These are phyloP conservation scores for Monsonia emarginata DNA, from an alignment of 441 rosid species.

Conservation along the genomic window DNA sequence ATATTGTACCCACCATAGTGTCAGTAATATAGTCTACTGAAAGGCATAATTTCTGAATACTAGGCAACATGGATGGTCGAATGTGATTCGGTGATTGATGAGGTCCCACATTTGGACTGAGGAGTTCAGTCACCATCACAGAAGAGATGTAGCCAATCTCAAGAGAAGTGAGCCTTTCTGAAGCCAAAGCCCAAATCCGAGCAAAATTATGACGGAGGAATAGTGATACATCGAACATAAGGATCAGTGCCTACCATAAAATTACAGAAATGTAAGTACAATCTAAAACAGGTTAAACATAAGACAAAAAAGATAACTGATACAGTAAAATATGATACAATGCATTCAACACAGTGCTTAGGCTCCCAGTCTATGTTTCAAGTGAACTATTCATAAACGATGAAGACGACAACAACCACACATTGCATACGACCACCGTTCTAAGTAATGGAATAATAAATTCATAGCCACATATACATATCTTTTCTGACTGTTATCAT, in stretches of 20 bases:
- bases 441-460: not conserved
- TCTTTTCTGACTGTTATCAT: not conserved
- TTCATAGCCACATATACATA: too few species aligned
- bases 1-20: slow-evolving; percentile 56
- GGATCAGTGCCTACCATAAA: slow-evolving; percentile 43
- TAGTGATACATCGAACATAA: slow-evolving; percentile 71
- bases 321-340: not conserved
- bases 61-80: slow-evolving; percentile 41
- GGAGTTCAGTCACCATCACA: slow-evolving; percentile 61
- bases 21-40: slow-evolving; percentile 72
- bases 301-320: not conserved
- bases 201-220: slow-evolving; percentile 54
- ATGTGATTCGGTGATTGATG: slow-evolving; percentile 25
- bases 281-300: not conserved
- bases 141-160: slow-evolving; percentile 78
- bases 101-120: slow-evolving; percentile 35
- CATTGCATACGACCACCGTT: not conserved
- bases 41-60: slow-evolving; percentile 57
- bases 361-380: too few species aligned
- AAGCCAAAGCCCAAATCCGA: slow-evolving; percentile 57
- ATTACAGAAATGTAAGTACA: slow-evolving; percentile 1
- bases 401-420: not conserved
- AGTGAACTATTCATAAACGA: not conserved
- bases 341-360: not conserved
- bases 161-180: slow-evolving; percentile 63